These are phyloP conservation scores for Penicillium carneum DNA, from an alignment of 2,329 filamentous ascomycete species.

Conservation along the genomic window DNA sequence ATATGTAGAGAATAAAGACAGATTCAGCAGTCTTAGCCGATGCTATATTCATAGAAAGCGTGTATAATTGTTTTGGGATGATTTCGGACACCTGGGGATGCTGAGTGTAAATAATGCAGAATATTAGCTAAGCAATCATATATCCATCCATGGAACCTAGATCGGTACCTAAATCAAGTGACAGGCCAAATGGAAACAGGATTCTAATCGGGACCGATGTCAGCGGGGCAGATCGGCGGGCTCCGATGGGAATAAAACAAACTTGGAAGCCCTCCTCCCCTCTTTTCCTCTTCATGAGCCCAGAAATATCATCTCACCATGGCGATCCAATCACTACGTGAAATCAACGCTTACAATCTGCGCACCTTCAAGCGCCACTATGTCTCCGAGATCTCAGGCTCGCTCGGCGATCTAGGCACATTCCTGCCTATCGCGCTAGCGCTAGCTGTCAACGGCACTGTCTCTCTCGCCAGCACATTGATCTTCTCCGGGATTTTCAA, in stretches of 20 bases:
- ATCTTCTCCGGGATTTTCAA: constrained; percentile 90
- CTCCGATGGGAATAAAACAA: constrained; percentile 22
- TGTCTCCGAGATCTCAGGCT: constrained; percentile 82
- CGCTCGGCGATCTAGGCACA: constrained; percentile 87
- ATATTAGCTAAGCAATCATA: too few relatives aligned
- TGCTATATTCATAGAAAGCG: neutral
- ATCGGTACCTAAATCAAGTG: neutral
- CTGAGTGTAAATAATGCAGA: neutral
- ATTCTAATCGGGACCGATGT: neutral
- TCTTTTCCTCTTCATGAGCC: neutral
- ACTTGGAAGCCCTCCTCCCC: neutral
- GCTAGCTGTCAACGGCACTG: constrained; percentile 76
- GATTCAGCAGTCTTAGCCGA: too few relatives aligned
- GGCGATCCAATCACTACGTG: constrained; percentile 38
- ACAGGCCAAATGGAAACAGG: neutral
- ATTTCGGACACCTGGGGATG: neutral
- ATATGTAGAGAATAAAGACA: too few relatives aligned
- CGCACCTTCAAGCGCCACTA: constrained; percentile 63
- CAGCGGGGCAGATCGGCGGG: constrained; percentile 22
- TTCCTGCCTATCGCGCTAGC: constrained; percentile 88
- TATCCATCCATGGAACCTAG: too few relatives aligned
- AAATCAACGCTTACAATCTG: constrained; percentile 59
- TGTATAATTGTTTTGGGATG: too few relatives aligned
- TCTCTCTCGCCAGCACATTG: constrained; percentile 82
- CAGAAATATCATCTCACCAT: constrained; percentile 23